Percentiles rank a stretch among this genome's conserved stretches.
Evolutionary conservation across 257 asterid genomes (phyloP).

Genomic region (Sherardia arvensis): DNA sequence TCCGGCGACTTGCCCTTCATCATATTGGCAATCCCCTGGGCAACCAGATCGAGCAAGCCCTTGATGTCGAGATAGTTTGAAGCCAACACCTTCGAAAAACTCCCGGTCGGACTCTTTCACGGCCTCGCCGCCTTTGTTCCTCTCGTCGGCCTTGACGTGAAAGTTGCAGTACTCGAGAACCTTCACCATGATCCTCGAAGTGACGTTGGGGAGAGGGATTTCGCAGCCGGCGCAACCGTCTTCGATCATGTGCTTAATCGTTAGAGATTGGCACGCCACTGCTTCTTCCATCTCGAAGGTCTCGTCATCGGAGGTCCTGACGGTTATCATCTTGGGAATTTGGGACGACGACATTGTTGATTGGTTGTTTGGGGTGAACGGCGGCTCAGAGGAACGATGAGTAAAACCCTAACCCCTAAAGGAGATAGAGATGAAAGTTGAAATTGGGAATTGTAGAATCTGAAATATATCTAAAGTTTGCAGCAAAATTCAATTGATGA

Average conservation of each 20-base stretch:
- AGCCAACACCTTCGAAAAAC: not conserved
- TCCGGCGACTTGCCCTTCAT: not conserved
- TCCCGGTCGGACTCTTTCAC: not conserved
- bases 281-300: slow-evolving; percentile 27
- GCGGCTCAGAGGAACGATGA: not conserved
- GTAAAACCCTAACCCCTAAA: not conserved
- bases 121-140: not conserved
- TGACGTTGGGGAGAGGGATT: slow-evolving; percentile 36
- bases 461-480: too few species aligned
- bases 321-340: slow-evolving; percentile 11
- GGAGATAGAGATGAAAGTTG: not conserved
- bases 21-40: not conserved
- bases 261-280: slow-evolving; percentile 31
- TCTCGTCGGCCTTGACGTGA: slow-evolving; percentile 20
- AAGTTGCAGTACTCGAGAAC: slow-evolving; percentile 38
- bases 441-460: not conserved
- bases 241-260: slow-evolving; percentile 30
- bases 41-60: not conserved
- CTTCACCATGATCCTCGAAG: slow-evolving; percentile 28
- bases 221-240: slow-evolving; percentile 24
- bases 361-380: not conserved
- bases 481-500: too few species aligned
- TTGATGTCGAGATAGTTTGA: not conserved
- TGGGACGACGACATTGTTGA: not conserved
- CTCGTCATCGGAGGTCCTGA: slow-evolving; percentile 35